Percentiles rank a stretch among this genome's conserved stretches.
These are phyloP conservation scores for Yamadazyma oceani DNA, from an alignment of 1,139 yeast genomes.

Conservation along the genomic window DNA sequence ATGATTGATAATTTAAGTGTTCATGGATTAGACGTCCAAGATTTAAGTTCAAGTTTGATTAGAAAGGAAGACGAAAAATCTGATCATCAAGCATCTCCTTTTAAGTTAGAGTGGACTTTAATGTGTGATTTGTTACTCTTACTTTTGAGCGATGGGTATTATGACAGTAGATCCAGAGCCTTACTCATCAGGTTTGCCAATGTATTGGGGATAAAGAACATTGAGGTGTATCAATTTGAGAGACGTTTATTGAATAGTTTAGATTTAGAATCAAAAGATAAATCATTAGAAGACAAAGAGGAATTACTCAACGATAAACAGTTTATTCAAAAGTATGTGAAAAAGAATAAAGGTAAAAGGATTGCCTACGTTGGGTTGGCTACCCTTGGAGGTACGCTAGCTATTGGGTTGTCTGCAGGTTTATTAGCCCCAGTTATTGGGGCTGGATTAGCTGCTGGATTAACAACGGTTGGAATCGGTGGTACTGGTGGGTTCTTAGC, in stretches of 20 bases:
- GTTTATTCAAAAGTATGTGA: slow-evolving; percentile 68
- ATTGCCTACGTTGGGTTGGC: slow-evolving; percentile 91
- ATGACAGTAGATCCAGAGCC: slow-evolving; percentile 86
- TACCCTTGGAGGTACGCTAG: slow-evolving; percentile 94
- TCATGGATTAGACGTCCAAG: slow-evolving; percentile 79
- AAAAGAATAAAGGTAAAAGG: slow-evolving; percentile 62
- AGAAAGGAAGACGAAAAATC: slow-evolving; percentile 29
- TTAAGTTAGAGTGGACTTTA: slow-evolving; percentile 78
- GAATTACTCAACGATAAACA: slow-evolving; percentile 77
- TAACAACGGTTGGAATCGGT: slow-evolving; percentile 88
- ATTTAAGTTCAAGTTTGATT: slow-evolving; percentile 61
- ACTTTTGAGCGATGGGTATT: slow-evolving; percentile 78
- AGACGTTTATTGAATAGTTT: slow-evolving; percentile 85
- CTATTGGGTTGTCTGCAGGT: slow-evolving; percentile 94
- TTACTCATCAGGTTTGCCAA: slow-evolving; percentile 67
- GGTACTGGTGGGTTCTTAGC: slow-evolving; percentile 93
- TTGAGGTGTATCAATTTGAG: slow-evolving; percentile 87
- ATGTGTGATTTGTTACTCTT: slow-evolving; percentile 85
- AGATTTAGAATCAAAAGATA: slow-evolving; percentile 73
- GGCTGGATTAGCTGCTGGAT: slow-evolving; percentile 96
- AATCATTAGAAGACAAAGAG: slow-evolving; percentile 52
- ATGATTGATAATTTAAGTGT: slow-evolving; percentile 87
- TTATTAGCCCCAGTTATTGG: slow-evolving; percentile 96
- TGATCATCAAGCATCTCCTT: slow-evolving; percentile 8
- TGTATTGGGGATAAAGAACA: slow-evolving; percentile 51